These are phyloP conservation scores for Hymenoscyphus albidus DNA, from an alignment of 2,329 filamentous ascomycete species.

Conservation along the genomic window DNA sequence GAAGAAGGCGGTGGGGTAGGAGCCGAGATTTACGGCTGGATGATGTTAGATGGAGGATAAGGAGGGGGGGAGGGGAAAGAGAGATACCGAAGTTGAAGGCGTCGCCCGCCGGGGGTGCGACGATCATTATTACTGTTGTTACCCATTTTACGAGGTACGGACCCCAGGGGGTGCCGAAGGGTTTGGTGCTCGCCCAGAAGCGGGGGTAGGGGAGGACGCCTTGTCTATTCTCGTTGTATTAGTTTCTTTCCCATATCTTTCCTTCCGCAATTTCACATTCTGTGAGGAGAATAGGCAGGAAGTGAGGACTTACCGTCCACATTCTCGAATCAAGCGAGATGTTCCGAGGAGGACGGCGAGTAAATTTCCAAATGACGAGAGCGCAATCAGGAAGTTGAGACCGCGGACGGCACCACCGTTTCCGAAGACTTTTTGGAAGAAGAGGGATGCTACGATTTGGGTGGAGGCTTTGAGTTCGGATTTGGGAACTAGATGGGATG, in stretches of 20 bases:
- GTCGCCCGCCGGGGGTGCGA: constrained; percentile 58
- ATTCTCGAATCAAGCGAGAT: constrained; percentile 57
- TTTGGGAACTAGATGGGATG: constrained; percentile 42
- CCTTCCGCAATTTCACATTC: too few species aligned
- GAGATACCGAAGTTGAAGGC: constrained; percentile 57
- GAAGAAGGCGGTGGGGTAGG: constrained; percentile 58
- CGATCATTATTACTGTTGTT: constrained; percentile 56
- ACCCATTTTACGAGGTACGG: constrained; percentile 56
- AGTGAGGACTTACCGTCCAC: constrained; percentile 38
- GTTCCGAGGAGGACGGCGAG: constrained; percentile 52
- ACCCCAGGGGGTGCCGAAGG: constrained; percentile 59
- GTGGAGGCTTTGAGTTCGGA: constrained; percentile 49
- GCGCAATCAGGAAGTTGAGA: constrained; percentile 53
- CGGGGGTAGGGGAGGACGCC: constrained; percentile 56
- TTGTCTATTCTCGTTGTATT: constrained; percentile 41
- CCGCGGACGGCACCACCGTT: constrained; percentile 45
- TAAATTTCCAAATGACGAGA: constrained; percentile 58
- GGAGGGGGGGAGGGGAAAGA: background rate
- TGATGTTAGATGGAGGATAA: background rate
- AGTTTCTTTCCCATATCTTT: background rate
- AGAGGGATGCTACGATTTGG: constrained; percentile 39
- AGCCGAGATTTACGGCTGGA: constrained; percentile 53
- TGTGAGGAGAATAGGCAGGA: too few species aligned
- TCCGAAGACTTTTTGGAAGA: constrained; percentile 55
- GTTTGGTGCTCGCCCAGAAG: constrained; percentile 60